A percentile compares a stretch with the other conserved stretches of the same genome.
Evolutionary conservation across 805 yeast species (phyloP).

Genomic region (Brettanomyces custersianus): DNA sequence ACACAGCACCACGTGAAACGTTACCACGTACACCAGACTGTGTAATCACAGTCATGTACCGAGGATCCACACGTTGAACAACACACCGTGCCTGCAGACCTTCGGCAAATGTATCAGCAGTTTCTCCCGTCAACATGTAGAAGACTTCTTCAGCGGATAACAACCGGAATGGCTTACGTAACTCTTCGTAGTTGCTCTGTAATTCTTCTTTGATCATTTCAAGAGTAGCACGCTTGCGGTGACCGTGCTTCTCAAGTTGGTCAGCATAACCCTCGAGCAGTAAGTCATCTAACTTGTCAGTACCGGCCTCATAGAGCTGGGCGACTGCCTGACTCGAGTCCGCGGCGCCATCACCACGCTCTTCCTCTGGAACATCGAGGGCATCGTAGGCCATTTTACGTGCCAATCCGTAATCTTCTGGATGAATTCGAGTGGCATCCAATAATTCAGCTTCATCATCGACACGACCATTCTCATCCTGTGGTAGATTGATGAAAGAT

Average conservation of each 20-base stretch:
- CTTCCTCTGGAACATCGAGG: slow-evolving; percentile 91
- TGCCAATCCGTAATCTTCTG: slow-evolving; percentile 94
- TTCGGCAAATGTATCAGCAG: slow-evolving; percentile 52
- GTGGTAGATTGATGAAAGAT: slow-evolving; percentile 75
- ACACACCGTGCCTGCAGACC: slow-evolving; percentile 73
- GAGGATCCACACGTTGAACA: slow-evolving; percentile 49
- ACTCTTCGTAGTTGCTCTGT: slow-evolving; percentile 79
- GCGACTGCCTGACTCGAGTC: slow-evolving; percentile 70
- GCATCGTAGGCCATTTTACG: slow-evolving; percentile 98
- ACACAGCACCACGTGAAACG: slow-evolving; percentile 21
- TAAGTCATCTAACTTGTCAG: slow-evolving; percentile 71
- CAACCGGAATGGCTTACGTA: slow-evolving; percentile 61
- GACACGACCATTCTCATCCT: slow-evolving; percentile 40
- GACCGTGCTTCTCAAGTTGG: slow-evolving; percentile 73
- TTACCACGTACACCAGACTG: slow-evolving; percentile 45
- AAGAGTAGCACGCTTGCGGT: slow-evolving; percentile 67
- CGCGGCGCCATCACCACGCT: slow-evolving; percentile 64
- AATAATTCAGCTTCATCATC: slow-evolving; percentile 66
- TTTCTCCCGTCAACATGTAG: slow-evolving; percentile 84
- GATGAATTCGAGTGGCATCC: slow-evolving; percentile 95
- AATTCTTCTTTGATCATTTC: slow-evolving; percentile 82
- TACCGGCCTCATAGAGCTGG: slow-evolving; percentile 63
- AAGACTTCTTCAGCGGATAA: slow-evolving; percentile 68
- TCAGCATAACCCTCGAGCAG: slow-evolving; percentile 88
- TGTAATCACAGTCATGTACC: slow-evolving; percentile 31